Base-by-base conservation (phyloP, 352 stramenopile genomes). In the Pythium pectinolyticum region DNA sequence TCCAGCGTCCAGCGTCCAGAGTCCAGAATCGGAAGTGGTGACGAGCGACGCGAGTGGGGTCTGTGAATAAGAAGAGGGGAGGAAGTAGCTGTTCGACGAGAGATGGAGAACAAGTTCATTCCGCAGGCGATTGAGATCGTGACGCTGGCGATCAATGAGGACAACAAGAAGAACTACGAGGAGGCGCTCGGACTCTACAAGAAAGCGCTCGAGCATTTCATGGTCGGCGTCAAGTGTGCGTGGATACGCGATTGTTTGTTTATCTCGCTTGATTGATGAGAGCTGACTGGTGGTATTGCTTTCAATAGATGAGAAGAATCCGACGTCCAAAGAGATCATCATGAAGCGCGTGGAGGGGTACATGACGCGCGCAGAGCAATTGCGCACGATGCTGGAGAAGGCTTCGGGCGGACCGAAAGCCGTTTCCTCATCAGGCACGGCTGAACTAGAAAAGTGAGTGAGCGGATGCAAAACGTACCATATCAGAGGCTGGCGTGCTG, bases 41-140 rank as follows among this genome's bases (percentile, higher is more conserved):
- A 34, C 24, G 34, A 43, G 35, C 5, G 35, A 17, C 22, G 7
- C 12, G 32, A 37, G 32, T 7, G 7, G 32, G 5, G 25, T 39
- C 39, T 27, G 22, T 19, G 25, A 27, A 11, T 31, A 5, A 19
- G 5, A 28, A 27, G 17, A 47, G 34, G 52, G 51, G 17, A 53
- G 31, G 32, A 19, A 19, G 27, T 17, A 34, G 43, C n/a, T 5
- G 10, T 14, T 0, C 19, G n/a, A 14, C 28, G 32, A 7, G 43
- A 53, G 57, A 92, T 95, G 86, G 86, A 95, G 79, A 95, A 95
- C 74, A 93, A 88, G 75, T 94, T 95, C 69, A 95, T 95, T 57
- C 86, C 86, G 60, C 86, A 95, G 80, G 88, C 88, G 65, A 95
- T 96, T 59, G 86, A 94, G 58, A 92, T 96, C 71, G 88, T 96